These are phyloP conservation scores for Asterochloris sp. DNA, from an alignment of 139 green algal genomes.

Conservation along the genomic window DNA sequence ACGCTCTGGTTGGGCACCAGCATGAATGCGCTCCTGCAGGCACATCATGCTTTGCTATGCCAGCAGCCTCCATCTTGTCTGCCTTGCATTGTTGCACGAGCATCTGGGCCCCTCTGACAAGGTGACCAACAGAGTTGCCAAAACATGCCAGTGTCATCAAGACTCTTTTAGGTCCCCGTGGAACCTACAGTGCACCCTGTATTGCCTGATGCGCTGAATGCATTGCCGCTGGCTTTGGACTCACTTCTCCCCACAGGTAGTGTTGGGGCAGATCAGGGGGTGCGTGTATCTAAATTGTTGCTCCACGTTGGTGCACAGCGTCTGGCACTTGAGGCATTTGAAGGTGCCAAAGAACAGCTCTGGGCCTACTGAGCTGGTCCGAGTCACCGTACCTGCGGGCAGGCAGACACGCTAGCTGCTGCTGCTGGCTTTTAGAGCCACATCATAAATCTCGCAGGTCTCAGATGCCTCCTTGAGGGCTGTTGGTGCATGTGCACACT, in stretches of 20 bases:
- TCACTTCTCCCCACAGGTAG: constrained; percentile 86
- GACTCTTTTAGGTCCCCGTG: no score
- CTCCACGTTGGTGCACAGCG: constrained; percentile 69
- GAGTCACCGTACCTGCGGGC: constrained; percentile 85
- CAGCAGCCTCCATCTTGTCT: no score
- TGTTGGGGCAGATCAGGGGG: constrained; percentile 86
- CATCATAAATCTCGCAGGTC: background rate
- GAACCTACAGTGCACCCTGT: no score
- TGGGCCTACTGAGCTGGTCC: constrained; percentile 91
- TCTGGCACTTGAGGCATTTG: constrained; percentile 82
- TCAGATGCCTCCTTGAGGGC: no score
- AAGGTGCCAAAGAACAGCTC: constrained; percentile 94
- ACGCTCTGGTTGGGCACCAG: constrained; percentile 84
- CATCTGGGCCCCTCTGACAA: no score
- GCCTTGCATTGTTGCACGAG: no score
- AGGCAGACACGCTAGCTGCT: no score
- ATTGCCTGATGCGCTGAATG: background rate
- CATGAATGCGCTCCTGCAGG: constrained; percentile 65
- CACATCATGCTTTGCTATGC: no score
- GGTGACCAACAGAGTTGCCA: background rate
- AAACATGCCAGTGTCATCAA: background rate
- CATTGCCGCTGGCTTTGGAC: background rate
- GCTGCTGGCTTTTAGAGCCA: constrained; percentile 6
- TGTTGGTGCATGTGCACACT: no score
- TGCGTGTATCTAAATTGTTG: constrained; percentile 98